Base-by-base conservation (phyloP, 2,329 filamentous ascomycete genomes). In the Lachnellula cervina region DNA sequence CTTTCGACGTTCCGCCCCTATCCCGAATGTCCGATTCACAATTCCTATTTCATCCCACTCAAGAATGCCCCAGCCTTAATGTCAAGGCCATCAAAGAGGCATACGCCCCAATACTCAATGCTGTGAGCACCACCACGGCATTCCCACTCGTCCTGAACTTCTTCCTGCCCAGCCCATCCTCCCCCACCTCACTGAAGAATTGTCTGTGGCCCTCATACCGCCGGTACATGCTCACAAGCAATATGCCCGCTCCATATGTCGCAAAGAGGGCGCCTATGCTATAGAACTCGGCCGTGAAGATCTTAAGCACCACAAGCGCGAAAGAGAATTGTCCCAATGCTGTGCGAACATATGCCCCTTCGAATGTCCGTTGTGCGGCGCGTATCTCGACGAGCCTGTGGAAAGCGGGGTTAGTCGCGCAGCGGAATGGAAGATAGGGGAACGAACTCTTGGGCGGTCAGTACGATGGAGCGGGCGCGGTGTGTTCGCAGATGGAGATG, bases 271-370 rank as follows among this genome's bases (percentile, higher is more conserved):
- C 94, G n/a, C 94, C 94, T 60, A 97, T 96, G 64, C 88, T 85
- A 74, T 97, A 97, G 77, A 99, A 97, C 70, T 97, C 94, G 51
- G 86, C 82, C 8, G 91, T 97, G 76, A 99, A 97, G 72, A 99
- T 95, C 76, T 95, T 96, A 64, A 96, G 83, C 51, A 99, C 89
- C 60, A 99, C 86, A 49, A 99, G 84, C 19, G 93, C 87, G 72
- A 99, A 97, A 55, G 89, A 93, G 76, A 97, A 97, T 69, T 97
- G 92, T 3, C 89, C 90, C 19, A 99, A 83, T 2, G 93, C 92
- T 0, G 94, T 99, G 59, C 94, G 89, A 68, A 97, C 88, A 73
- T 97, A 99, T 21, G 94, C 94, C 21, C 94, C 94, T 73, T 99
- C 94, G 66, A 97, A 99, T 2, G 94, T 99, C 53, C 94, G 84